Conservation (phyloP, 73 alveolate genomes). For the Uronychia binucleata region DNA sequence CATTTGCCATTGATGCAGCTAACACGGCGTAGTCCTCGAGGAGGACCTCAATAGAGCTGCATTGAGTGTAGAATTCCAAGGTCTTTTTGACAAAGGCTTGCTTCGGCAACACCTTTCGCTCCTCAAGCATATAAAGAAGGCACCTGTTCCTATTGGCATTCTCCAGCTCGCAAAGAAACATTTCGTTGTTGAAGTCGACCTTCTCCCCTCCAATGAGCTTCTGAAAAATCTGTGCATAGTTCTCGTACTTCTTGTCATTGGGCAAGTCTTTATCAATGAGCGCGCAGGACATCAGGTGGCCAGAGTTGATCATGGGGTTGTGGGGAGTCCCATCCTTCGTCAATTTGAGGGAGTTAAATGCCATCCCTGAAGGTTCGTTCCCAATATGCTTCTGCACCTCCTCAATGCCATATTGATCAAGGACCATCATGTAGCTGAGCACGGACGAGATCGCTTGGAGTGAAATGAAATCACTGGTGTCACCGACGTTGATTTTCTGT, state of each 20-base stretch:
- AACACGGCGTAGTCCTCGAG: slow-evolving; percentile 12
- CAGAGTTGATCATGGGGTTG: slow-evolving; percentile 60
- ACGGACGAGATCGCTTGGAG: slow-evolving; percentile 33
- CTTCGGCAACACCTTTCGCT: slow-evolving; percentile 3
- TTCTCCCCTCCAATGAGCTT: slow-evolving; percentile 19
- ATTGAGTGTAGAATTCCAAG: slow-evolving; percentile 26
- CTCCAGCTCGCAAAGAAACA: slow-evolving; percentile 24
- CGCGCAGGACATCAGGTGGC: slow-evolving; percentile 40
- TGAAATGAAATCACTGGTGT: slow-evolving; percentile 10
- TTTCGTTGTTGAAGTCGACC: slow-evolving; percentile 30
- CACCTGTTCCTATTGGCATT: slow-evolving; percentile 27
- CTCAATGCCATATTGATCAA: slow-evolving; percentile 29
- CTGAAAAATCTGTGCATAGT: neutral
- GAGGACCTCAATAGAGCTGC: slow-evolving; percentile 2
- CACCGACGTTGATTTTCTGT: slow-evolving; percentile 33
- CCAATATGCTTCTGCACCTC: slow-evolving; percentile 33
- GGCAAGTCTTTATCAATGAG: slow-evolving; percentile 17
- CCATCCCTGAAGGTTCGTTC: slow-evolving; percentile 50
- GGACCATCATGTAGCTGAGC: slow-evolving; percentile 27
- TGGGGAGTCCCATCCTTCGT: slow-evolving; percentile 49
- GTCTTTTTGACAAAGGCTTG: slow-evolving; percentile 14
- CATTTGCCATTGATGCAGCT: slow-evolving; percentile 43
- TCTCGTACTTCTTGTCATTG: slow-evolving; percentile 11
- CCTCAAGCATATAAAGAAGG: slow-evolving; percentile 27
- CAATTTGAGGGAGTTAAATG: slow-evolving; percentile 40